phyloP scores from a whole-genome alignment of 768 basidiomycete genomes.

The Lyophyllum atratum region DNA sequence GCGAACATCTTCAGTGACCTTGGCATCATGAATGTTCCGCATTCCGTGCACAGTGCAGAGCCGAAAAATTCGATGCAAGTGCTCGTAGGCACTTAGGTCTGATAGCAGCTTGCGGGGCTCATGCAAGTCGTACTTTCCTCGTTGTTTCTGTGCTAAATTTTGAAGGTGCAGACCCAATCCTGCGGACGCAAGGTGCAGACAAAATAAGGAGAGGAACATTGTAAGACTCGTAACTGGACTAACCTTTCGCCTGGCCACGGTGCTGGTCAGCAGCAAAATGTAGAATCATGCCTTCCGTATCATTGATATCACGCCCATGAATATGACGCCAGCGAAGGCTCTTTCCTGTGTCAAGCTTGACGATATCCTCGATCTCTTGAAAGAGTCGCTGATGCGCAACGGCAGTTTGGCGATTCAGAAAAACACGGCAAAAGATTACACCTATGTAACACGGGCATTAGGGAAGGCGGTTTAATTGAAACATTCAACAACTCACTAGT shows the following conservation, averaged over 20 bases:
- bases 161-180: conserved; percentile 25
- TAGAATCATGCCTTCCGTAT: conserved; percentile 18
- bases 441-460: neutral
- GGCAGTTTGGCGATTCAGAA: conserved; percentile 15
- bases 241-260: conserved; percentile 24
- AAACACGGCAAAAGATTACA: neutral
- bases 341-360: conserved; percentile 21
- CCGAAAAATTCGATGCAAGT: conserved; percentile 19
- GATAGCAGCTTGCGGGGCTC: conserved; percentile 16
- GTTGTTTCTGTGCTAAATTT: conserved; percentile 4
- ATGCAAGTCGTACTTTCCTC: conserved; percentile 20
- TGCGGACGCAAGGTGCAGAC: neutral
- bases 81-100: conserved; percentile 22
- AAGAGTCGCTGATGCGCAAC: conserved; percentile 20
- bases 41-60: conserved; percentile 23
- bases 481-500: conserved; percentile 19
- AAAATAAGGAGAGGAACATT: neutral
- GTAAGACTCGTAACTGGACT: neutral
- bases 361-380: conserved; percentile 18
- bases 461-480: neutral
- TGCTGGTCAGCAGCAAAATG: conserved; percentile 23
- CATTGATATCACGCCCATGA: conserved; percentile 9
- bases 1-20: conserved; percentile 13
- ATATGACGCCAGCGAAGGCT: conserved; percentile 23
- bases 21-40: conserved; percentile 23